Conservation (phyloP, 106 monocot genomes). For the Posidonia australis region DNA sequence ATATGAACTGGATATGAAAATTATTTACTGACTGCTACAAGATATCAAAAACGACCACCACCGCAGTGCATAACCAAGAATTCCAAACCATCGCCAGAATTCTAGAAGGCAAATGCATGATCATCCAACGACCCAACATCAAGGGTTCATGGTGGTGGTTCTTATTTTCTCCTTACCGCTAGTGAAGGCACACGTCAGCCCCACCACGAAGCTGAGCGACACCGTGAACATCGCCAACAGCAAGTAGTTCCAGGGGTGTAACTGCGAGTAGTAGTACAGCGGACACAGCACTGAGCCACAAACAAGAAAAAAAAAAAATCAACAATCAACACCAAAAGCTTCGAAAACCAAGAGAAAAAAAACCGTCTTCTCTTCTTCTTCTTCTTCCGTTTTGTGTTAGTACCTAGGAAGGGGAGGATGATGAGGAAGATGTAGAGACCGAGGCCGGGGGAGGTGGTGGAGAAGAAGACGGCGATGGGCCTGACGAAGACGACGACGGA, state of each 20-base stretch:
- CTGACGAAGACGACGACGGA: constrained; percentile 50
- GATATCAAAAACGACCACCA: no score
- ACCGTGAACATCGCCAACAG: constrained; percentile 69
- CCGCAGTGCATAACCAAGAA: no score
- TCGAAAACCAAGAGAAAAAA: background rate
- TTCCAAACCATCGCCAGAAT: no score
- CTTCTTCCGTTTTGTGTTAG: no score
- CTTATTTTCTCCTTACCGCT: constrained; percentile 26
- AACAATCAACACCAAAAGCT: background rate
- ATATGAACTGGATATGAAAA: no score
- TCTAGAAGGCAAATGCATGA: no score
- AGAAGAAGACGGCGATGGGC: constrained; percentile 62
- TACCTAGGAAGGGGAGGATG: constrained; percentile 55
- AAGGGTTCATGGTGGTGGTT: no score
- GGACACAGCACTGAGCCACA: constrained; percentile 54
- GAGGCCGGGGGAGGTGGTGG: constrained; percentile 41
- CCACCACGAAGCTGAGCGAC: constrained; percentile 62
- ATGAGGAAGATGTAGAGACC: constrained; percentile 67
- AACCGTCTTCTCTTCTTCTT: background rate
- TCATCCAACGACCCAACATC: no score
- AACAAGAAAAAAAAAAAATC: constrained; percentile 2
- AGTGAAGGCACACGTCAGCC: constrained; percentile 83
- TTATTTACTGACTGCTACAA: no score
- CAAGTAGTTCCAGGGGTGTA: constrained; percentile 59
- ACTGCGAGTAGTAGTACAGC: constrained; percentile 47